Evolutionary conservation across 2,329 filamentous ascomycete species (phyloP), one percentile per base, ranked within the genome.

Genomic region (Trichoderma gracile): DNA sequence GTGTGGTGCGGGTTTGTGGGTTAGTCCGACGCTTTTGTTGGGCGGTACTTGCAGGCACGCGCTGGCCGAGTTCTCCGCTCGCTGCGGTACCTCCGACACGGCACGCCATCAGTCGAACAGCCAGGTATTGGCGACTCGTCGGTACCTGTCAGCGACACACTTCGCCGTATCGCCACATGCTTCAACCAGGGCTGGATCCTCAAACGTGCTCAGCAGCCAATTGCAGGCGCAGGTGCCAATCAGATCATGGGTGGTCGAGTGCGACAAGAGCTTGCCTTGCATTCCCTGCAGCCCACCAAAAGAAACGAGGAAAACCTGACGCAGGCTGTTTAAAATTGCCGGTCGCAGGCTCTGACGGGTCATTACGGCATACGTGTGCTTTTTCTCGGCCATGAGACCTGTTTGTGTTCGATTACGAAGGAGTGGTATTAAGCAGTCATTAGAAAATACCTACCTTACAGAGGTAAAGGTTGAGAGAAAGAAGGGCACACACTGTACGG

Each of bases 281-380:
- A 62, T 62, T 62, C 58, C 58, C 58, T 62, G 58, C 58, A 62
- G 58, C 58, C 49, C 58, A 54, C 58, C 58, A 61, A 62, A 62
- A 62, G n/a, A 38, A 38, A 14, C 58, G 53, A 62, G 53, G 45
- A 40, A 52, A 61, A 52, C 49, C 52, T 62, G 19, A 52, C 49
- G 58, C 58, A 62, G 46, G 38, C 58, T 59, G 25, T 60, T 50
- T 62, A 62, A 62, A 62, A 62, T 62, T 61, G 58, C 58, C 25
- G 54, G 54, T 46, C 54, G 25, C 42, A 17, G 38, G 38, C 19
- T 25, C 30, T 33, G 8, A 33, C 10, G 30, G 7, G 15, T 12
- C 14, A 23, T 52, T 61, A 15, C 23, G 58, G 57, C n/a, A 60
- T 52, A 52, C 57, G 57, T 60, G 46, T 60, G 57, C 57, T 52